Base-by-base conservation (phyloP, 2,329 filamentous ascomycete genomes). In the Calonectria hawksworthii region DNA sequence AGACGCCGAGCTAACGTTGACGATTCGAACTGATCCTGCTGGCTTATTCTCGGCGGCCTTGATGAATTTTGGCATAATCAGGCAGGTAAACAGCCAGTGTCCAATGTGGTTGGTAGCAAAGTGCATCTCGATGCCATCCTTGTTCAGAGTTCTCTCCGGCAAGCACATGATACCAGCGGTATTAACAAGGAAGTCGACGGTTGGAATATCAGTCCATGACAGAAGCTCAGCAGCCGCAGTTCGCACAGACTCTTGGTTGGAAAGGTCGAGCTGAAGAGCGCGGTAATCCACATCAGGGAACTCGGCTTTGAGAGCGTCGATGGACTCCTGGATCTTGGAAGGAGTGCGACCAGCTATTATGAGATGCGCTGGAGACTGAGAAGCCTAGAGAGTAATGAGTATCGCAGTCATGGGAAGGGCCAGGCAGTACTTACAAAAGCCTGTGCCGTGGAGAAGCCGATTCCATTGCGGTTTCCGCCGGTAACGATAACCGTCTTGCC, bases 1-100 rank as follows among this genome's bases (percentile, higher is more conserved):
- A 3, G 86, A 87, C 28, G 84, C 81, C 70, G 87, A 87, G 30
- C 83, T 84, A 23, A 90, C 80, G 70, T 85, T 88, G 14, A 90
- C 83, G 14, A 90, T 77, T 2, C 86, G 81, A 81, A 81, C 76
- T 10, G 83, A 77, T 54, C 81, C 82, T 52, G 80, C 79, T 3
- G 84, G 80, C 74, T 77, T 73, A 14, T 69, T 75, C 14, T 78
- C 26, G 1, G 83, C 74, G 0, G 82, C 79, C 4, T 83, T 77
- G 30, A 83, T 75, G 14, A 88, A 76, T 77, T 84, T 86, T 6
- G 78, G 75, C 76, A 85, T 81, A 71, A 86, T 76, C 32, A 86
- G 74, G 67, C 83, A 85, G 1, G 83, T 83, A 32, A 86, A 81
- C 5, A 86, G 79, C 70, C 84, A 86, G 47, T 83, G 85, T 1